Percentiles rank a stretch among this genome's conserved stretches.
Evolutionary conservation across 1,284 basidiomycete genomes (phyloP).

Genomic region (Termitomyces sp.): DNA sequence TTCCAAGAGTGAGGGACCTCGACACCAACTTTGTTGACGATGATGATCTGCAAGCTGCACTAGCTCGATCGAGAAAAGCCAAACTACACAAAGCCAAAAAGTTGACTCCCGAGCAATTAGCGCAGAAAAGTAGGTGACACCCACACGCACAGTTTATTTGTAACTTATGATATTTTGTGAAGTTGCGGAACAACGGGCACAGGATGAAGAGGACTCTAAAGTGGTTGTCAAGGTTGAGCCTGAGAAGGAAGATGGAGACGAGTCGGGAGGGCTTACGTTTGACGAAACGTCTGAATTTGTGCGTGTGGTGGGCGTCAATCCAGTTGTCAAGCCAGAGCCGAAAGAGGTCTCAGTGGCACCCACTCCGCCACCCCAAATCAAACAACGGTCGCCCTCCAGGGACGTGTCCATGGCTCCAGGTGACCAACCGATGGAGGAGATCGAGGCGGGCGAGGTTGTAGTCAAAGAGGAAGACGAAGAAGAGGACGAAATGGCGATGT

Average conservation of each 20-base stretch:
- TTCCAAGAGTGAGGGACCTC: constrained; percentile 61
- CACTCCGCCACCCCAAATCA: constrained; percentile 30
- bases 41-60: constrained; percentile 92
- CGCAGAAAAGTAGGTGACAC: constrained; percentile 60
- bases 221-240: constrained; percentile 54
- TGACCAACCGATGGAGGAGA: constrained; percentile 64
- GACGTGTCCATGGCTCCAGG: constrained; percentile 56
- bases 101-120: constrained; percentile 81
- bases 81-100: constrained; percentile 79
- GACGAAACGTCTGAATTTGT: constrained; percentile 99
- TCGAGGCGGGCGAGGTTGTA: constrained; percentile 73
- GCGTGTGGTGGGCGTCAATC: constrained; percentile 75
- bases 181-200: constrained; percentile 67
- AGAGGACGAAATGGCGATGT: constrained; percentile 62
- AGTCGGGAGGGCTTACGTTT: constrained; percentile 69
- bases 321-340: constrained; percentile 52
- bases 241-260: constrained; percentile 39
- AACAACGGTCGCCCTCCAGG: constrained; percentile 39
- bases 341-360: constrained; percentile 33
- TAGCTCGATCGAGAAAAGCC: constrained; percentile 80
- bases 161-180: constrained; percentile 12
- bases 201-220: constrained; percentile 43
- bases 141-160: background rate
- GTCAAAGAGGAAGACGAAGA: constrained; percentile 79
- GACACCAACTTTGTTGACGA: constrained; percentile 95